Evolutionary conservation across 2,329 filamentous ascomycete genomes (phyloP).

Genomic region (Colletotrichum cuscutae): DNA sequence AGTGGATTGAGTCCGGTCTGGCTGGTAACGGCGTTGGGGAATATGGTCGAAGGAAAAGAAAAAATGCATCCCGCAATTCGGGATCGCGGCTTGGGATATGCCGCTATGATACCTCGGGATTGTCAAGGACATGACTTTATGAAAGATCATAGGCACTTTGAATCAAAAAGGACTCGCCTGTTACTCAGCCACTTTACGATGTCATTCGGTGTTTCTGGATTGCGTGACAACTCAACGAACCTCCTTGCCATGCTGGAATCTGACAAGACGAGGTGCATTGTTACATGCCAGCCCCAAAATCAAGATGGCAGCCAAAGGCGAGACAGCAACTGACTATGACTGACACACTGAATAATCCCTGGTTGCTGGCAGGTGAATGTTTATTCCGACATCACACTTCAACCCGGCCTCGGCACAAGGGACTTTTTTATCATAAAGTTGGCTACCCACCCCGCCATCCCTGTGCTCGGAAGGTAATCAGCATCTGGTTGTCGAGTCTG

Average conservation of each 20-base stretch:
- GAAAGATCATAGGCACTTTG: constrained; percentile 28
- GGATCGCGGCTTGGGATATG: constrained; percentile 26
- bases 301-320: background rate
- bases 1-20: constrained; percentile 38
- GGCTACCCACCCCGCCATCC: background rate
- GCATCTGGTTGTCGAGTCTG: background rate
- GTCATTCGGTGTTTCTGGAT: background rate
- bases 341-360: background rate
- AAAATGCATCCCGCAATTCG: constrained; percentile 22
- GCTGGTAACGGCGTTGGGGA: constrained; percentile 55
- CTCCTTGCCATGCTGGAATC: background rate
- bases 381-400: background rate
- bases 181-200: constrained; percentile 29
- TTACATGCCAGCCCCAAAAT: background rate
- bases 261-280: background rate
- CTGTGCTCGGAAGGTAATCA: background rate
- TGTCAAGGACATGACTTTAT: constrained; percentile 25
- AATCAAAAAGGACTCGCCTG: constrained; percentile 32
- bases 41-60: constrained; percentile 34
- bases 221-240: background rate
- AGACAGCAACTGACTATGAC: background rate
- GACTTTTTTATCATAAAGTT: background rate
- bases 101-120: constrained; percentile 28
- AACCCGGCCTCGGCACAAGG: too few species aligned
- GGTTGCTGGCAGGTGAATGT: background rate